Base-by-base conservation (phyloP, 352 stramenopile species). In the Phytophthora melonis region DNA sequence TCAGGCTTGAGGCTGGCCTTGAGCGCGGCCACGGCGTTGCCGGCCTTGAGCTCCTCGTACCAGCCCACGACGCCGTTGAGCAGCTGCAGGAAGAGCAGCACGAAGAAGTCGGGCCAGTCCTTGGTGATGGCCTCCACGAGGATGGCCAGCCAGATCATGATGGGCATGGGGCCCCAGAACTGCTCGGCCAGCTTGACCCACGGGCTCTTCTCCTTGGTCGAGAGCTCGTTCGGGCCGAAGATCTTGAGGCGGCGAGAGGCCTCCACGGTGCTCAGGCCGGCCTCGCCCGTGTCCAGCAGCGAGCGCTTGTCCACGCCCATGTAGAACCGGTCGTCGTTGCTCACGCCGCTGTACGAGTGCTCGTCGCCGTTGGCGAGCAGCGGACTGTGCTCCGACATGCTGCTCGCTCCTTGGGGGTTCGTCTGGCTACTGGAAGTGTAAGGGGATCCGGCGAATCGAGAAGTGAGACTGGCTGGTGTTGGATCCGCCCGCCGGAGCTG, bases 101-200 rank as follows among this genome's bases (percentile, higher is more conserved):
- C 85, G 45, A 83, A 83, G 66, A 91, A 92, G 45, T 92, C 86
- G 23, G 82, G 75, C 58, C 82, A 55, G 69, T 93, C 78, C 9
- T 59, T 70, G 11, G 77, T 89, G 11, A 91, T 64, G 19, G 91
- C 68, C 72, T 97, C 90, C 2, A 98, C 81, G 19, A 93, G 74
- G 66, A 97, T 94, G 49, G 92, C 93, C 19, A 97, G 70, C 92
- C 93, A 98, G 62, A 98, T 93, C 81, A 98, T 96, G 71, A 97
- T 86, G 32, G 93, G 93, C 83, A 98, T 97, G 13, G 95, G 92
- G 0, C 91, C 90, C 66, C 75, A 89, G 61, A 92, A 91, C 58
- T 93, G 89, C 65, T 87, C 76, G 5, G 85, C 64, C 32, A 94
- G 75, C 66, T 90, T 91, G 25, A 83, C n/a, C 73, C 74, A 89